Evolutionary conservation across 1,139 yeast species (phyloP), one percentile per base, ranked within the genome.

Genomic region (Sugiyamaella novakii): DNA sequence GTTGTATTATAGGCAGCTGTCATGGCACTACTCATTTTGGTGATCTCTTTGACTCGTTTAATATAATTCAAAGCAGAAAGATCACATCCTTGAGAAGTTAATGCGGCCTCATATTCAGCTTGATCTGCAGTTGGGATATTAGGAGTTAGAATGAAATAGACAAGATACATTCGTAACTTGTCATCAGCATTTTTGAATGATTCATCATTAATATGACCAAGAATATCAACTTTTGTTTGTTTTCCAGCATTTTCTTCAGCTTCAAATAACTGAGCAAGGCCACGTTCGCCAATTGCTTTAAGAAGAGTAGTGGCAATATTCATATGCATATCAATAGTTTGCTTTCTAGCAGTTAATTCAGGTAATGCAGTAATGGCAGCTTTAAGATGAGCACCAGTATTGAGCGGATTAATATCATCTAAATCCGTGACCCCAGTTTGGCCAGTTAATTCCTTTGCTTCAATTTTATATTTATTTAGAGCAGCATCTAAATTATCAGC

Each of bases 281-380:
- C 84, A 57, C 92, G 86, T 12, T 85, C 83, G 59, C 92, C 95
- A 53, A 92, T 76, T 58, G 89, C 91, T 61, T 84, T 83, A 53
- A 94, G 77, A 50, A 92, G 73, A 7, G 92, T 80, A 5, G 96
- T 88, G 57, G 95, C 81, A 38, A 92, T 91, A 62, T 89, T 91
- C 96, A 92, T 92, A 70, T 92, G 99, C 84, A 87, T 87, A 68
- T 92, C 99, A 59, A 92, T 83, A 18, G 91, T 82, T 47, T 83
- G 77, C 66, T 92, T 92, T 59, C 95, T 79, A 7, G 91, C 88
- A 0, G 98, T 88, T 55, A 92, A 74, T 66, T 88, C 95, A 1
- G 98, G 98, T 51, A 92, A 76, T 28, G 91, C 91, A 49, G 89
- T 91, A 36, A 92, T 91, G 3, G 97, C 97, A 44, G 88, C 84